Base-by-base conservation (phyloP, 129 eudicot species). In the Ambrosia trifida region DNA sequence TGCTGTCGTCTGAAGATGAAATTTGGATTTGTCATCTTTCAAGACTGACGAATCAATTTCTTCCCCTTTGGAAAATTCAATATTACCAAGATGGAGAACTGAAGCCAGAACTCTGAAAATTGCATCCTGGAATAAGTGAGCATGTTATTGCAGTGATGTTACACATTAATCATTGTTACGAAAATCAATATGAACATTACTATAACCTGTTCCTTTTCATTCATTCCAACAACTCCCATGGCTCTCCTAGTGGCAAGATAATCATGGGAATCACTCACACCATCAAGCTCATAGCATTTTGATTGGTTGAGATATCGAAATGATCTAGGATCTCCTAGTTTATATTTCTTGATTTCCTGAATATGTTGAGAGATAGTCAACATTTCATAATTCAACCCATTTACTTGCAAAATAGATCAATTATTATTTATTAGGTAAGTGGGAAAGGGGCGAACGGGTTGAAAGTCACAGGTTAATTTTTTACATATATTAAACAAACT, bases 221-320 rank as follows among this genome's bases (percentile, higher is more conserved):
- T 94, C 83, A 94, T 94, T 58, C 98, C 98, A 56, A 89, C 98
- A 81, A 94, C 61, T 73, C 79, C 96, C 98, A 94, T 94, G 79
- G 98, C 98, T 83, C 98, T 87, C 79, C 88, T 85, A 49, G 98
- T 94, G 33, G 97, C 98, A 80, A 94, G 87, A 82, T 85, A 94
- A 56, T 94, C 98, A 44, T 86, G 83, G 60, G 91, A 90, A 81
- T 89, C 96, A 80, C 79, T 89, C 60, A 89, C 77, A n/a, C n/a
- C n/a, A n/a, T n/a, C n/a, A n/a, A n/a, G n/a, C n/a, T n/a, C n/a
- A 64, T 72, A 75, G 78, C 98, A 94, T 47, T 82, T 85, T 58
- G 97, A 84, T 64, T 94, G 97, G 77, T 94, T 94, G 36, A 94
- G 96, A 84, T 94, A 94, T 72, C 79, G 93, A 81, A 87, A 94